phyloP scores from a whole-genome alignment of 2,329 filamentous ascomycete species.

The Ophiostoma ips region DNA sequence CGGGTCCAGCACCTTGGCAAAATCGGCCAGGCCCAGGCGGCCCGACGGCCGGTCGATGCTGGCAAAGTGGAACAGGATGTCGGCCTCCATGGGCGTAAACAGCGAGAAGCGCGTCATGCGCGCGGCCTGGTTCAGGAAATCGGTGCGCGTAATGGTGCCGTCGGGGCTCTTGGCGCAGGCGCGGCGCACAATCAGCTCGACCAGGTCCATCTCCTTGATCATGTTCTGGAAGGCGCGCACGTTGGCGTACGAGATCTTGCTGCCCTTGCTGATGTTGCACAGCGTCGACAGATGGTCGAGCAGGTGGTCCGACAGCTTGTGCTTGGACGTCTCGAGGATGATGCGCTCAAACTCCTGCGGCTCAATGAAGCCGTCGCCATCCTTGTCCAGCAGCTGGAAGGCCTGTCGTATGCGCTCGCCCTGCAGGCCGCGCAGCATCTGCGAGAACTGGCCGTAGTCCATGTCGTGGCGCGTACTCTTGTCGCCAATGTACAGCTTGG shows the following conservation, averaged over 20 bases:
- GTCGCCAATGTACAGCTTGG: constrained; percentile 79
- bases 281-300: constrained; percentile 81
- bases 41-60: constrained; percentile 78
- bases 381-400: constrained; percentile 81
- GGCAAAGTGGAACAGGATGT: constrained; percentile 97
- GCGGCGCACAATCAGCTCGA: constrained; percentile 82
- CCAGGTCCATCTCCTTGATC: constrained; percentile 93
- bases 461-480: constrained; percentile 80
- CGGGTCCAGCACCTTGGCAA: constrained; percentile 87
- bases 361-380: constrained; percentile 88
- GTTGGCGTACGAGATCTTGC: constrained; percentile 94
- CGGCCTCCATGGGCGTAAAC: constrained; percentile 96
- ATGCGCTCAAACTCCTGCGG: constrained; percentile 95
- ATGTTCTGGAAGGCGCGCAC: constrained; percentile 97
- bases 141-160: constrained; percentile 83
- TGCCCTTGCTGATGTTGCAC: constrained; percentile 84
- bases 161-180: constrained; percentile 72
- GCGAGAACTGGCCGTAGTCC: constrained; percentile 92
- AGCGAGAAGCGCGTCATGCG: constrained; percentile 85
- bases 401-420: constrained; percentile 93
- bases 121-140: constrained; percentile 90
- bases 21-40: constrained; percentile 67
- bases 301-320: constrained; percentile 95
- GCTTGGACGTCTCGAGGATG: constrained; percentile 78
- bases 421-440: constrained; percentile 93